Percentiles rank a stretch among this genome's conserved stretches.
phyloP scores from a whole-genome alignment of 768 basidiomycete species.

The Rhodocollybia butyracea region DNA sequence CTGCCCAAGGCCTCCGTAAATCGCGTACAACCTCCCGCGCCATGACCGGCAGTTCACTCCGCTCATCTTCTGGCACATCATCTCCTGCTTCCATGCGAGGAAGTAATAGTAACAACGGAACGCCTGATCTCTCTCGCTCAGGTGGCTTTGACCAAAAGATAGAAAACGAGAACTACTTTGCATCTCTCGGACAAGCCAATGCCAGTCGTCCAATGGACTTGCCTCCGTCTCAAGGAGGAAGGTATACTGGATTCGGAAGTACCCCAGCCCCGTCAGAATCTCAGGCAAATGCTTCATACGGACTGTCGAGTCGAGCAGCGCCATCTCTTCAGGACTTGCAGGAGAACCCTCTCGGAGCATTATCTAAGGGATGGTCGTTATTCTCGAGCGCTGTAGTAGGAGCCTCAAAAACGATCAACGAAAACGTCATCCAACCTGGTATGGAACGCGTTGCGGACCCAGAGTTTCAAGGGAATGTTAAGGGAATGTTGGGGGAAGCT shows the following conservation, averaged over 20 bases:
- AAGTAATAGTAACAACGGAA: conserved; percentile 36
- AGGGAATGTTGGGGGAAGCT: conserved; percentile 69
- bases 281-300: conserved; percentile 62
- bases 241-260: conserved; percentile 90
- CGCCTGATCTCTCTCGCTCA: conserved; percentile 33
- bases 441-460: conserved; percentile 82
- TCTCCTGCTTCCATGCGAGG: conserved; percentile 49
- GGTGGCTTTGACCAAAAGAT: conserved; percentile 53
- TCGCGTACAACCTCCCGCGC: conserved; percentile 70
- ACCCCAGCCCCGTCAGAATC: conserved; percentile 54
- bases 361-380: conserved; percentile 96
- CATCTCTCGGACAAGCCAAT: conserved; percentile 80
- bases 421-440: conserved; percentile 89
- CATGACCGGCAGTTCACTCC: conserved; percentile 39
- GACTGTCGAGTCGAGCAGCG: conserved; percentile 74
- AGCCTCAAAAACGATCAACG: conserved; percentile 75
- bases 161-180: conserved; percentile 86
- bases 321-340: conserved; percentile 82
- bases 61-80: conserved; percentile 43
- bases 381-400: conserved; percentile 82
- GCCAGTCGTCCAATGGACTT: conserved; percentile 72
- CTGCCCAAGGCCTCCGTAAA: conserved; percentile 84
- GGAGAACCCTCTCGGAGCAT: conserved; percentile 78
- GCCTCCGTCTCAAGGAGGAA: conserved; percentile 91
- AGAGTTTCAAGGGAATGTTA: conserved; percentile 68